These are phyloP conservation scores for Tolypocladium tropicale DNA, from an alignment of 2,329 filamentous ascomycete species.

Conservation along the genomic window DNA sequence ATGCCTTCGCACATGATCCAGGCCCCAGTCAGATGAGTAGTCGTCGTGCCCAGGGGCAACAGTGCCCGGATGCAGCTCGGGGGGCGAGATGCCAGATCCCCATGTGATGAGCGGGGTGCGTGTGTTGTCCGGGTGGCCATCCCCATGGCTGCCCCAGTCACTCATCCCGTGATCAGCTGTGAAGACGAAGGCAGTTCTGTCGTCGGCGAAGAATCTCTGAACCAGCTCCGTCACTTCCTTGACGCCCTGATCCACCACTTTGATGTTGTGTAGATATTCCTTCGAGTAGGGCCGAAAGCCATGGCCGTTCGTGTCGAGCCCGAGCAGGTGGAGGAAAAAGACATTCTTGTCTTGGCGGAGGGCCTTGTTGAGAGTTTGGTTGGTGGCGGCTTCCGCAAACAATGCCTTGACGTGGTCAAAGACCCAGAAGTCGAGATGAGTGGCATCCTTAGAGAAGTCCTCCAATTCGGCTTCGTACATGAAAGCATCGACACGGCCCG, in stretches of 20 bases:
- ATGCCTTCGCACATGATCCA: conserved; percentile 72
- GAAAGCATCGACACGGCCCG: conserved; percentile 77
- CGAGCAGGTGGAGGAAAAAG: conserved; percentile 90
- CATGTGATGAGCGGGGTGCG: conserved; percentile 86
- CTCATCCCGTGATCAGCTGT: conserved; percentile 99
- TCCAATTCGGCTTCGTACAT: conserved; percentile 78
- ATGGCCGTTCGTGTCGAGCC: conserved; percentile 86
- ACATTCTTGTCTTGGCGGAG: conserved; percentile 79
- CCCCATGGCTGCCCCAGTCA: conserved; percentile 97
- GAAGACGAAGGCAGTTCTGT: conserved; percentile 87
- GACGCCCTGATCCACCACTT: conserved; percentile 86
- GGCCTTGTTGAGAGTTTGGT: conserved; percentile 61
- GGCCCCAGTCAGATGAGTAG: conserved; percentile 80
- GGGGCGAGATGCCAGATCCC: conserved; percentile 82
- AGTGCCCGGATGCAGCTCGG: conserved; percentile 43
- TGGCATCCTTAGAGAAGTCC: conserved; percentile 78
- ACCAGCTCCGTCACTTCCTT: conserved; percentile 73
- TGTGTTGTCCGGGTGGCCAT: conserved; percentile 95
- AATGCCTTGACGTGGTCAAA: conserved; percentile 87
- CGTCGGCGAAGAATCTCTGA: conserved; percentile 74
- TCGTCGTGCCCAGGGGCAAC: conserved; percentile 78
- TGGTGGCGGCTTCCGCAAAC: conserved; percentile 69
- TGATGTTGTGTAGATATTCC: conserved; percentile 90
- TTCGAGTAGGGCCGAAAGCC: conserved; percentile 81
- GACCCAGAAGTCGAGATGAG: conserved; percentile 82